Evolutionary conservation across 768 basidiomycete genomes (phyloP), one percentile per base, ranked within the genome.

Genomic region (Trametes elegans): DNA sequence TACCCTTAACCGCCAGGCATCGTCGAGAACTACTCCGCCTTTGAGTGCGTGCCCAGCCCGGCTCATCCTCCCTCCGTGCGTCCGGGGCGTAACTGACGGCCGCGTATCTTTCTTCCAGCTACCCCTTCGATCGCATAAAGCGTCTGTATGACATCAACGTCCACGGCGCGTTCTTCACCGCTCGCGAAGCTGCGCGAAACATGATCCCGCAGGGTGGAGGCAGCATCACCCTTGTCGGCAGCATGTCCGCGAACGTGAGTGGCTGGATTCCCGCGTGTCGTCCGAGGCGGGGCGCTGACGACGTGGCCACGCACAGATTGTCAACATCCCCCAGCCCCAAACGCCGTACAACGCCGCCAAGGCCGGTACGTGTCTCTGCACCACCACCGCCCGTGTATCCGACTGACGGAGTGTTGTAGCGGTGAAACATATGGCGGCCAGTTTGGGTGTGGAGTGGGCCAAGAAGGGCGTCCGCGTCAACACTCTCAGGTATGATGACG

Each of bases 261-360:
- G 18, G 23, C 29, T 10, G 29, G 28, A 16, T 28, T 55, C n/a
- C 39, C 55, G 39, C 7, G 6, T 31, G 24, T 16, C 14, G 32
- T 23, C 21, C 14, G 8, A 16, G 50, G 24, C 11, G 26, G 41
- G 31, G 43, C 47, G 49, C 68, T 58, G 40, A 42, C 64, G 54
- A 57, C 57, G 31, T 41, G 46, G 57, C 36, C 59, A 41, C 48
- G 49, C 16, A 57, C 64, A 93, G 88, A 84, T 95, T 58, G 79
- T 95, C 68, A 95, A 95, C 69, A 80, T 90, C 50, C 94, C 95
- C 38, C 94, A 92, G 82, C 82, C 81, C 36, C 96, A 98, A 78
- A 90, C 91, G 4, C 93, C 95, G 0, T 98, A 98, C 71, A 98
- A 98, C 71, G 90, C 91, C 8, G 95, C 93, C 18, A 98, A 95